Evolutionary conservation across 1,284 basidiomycete species (phyloP), one percentile per base, ranked within the genome.

Genomic region (Leccinum griseonigrum): DNA sequence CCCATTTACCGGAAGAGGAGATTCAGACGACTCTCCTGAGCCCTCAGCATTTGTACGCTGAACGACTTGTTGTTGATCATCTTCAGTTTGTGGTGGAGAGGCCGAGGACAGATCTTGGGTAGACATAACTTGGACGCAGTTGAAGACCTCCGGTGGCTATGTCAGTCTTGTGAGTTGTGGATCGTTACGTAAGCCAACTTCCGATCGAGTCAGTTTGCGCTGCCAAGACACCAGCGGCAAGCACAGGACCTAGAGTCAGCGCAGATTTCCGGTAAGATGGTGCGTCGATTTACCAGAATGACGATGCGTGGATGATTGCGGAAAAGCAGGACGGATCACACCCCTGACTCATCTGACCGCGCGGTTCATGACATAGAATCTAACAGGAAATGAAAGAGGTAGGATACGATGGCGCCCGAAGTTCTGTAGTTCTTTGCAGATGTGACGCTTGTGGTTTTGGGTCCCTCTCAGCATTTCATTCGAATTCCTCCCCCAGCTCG

Each of bases 81-180:
- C 16, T 57, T 60, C 54, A 0, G 16, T 38, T 3, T 36, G 59
- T 46, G 65, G 9, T 29, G 34, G 50, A 16, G 69, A 54, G 4
- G 50, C 50, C 7, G 57, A 58, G 32, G 66, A 48, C 28, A 38
- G 11, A 22, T 60, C 57, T 55, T 36, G 46, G 16, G 51, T 16
- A 28, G 69, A 60, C 67, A 69, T 68, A 52, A 48, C 6, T 56
- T 2, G 3, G 8, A 18, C 18, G 4, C 40, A 43, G 43, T 40
- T 3, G 16, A 43, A 38, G 18, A 13, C 18, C 5, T 22, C 18
- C 3, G 43, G 43, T 13, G 43, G 43, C 43, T 46, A 43, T 43
- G 40, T 10, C 13, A 43, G 43, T 18, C n/a, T 43, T 3, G 7
- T 38, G 34, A 38, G 1, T 18, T 18, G 40, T 18, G 43, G 43